These are phyloP conservation scores for Dissophora ornata DNA, from an alignment of 192 early-diverging fungal genomes.

Conservation along the genomic window DNA sequence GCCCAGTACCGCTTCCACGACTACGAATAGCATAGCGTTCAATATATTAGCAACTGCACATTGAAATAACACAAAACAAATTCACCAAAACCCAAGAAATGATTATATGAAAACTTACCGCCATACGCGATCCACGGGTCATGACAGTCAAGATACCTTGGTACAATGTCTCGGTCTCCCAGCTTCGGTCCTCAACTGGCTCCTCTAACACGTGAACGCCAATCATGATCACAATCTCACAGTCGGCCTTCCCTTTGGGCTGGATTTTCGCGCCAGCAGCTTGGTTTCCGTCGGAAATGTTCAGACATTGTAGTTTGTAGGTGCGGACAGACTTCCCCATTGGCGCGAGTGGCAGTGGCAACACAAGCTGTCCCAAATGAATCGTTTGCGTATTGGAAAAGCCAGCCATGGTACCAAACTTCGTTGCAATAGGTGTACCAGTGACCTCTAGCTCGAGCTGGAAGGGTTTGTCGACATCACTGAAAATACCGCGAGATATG, in stretches of 20 bases:
- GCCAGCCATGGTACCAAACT: conserved; percentile 47
- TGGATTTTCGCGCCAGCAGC: conserved; percentile 7
- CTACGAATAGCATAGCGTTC: not conserved
- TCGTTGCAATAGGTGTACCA: conserved; percentile 37
- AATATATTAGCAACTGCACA: not conserved
- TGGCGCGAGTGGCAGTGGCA: conserved; percentile 8
- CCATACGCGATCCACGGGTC: conserved; percentile 32
- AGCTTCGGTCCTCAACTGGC: conserved; percentile 40
- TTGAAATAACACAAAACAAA: not conserved
- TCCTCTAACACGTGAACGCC: conserved; percentile 43
- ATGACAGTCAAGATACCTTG: conserved; percentile 38
- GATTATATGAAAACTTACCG: conserved; percentile 12
- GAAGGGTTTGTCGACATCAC: conserved; percentile 41
- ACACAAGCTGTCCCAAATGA: conserved; percentile 21
- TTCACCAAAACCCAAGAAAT: not conserved
- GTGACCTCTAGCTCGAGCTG: conserved; percentile 43
- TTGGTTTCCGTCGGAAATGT: conserved; percentile 1
- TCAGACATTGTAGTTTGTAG: conserved; percentile 28
- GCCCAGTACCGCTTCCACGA: conserved; percentile 50
- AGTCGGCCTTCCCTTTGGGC: conserved; percentile 34
- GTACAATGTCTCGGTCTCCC: conserved; percentile 36
- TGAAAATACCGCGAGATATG: not conserved
- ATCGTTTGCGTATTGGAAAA: conserved; percentile 42
- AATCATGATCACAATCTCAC: conserved; percentile 50
- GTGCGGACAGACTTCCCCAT: conserved; percentile 42